Evolutionary conservation across 371 early-diverging fungal species (phyloP), one percentile per base, ranked within the genome.

Genomic region (Mucor racemosus): DNA sequence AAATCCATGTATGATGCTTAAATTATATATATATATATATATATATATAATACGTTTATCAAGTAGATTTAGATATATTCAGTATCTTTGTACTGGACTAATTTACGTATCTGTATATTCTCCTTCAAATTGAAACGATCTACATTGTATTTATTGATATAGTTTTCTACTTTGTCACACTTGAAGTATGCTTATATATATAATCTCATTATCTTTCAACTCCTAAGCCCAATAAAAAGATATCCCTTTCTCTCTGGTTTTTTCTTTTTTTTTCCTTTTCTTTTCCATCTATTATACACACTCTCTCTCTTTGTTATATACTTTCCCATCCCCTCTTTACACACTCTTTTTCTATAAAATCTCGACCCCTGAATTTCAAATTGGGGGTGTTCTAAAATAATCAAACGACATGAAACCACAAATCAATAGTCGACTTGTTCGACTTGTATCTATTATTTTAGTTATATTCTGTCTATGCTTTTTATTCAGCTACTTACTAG

Each of bases 381-480:
- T 11, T 31, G 31, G 19, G 53, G 53, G 46, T 46, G 21, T 26
- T 53, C 8, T 11, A 53, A 53, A 13, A 53, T 31, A 46, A 19
- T 19, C 38, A 26, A 26, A 26, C 38, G 4, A 38, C 7, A 66
- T 71, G 71, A 66, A 62, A 55, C 44, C 64, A 39, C 60, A 69
- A 46, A n/a, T 69, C 34, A 72, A 67, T 14, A 55, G 58, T 53
- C 65, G 68, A 54, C 15, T 65, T 8, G 26, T 65, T 58, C 64
- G 68, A 46, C 62, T 72, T n/a, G 31, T 65, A 17, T 72, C 65
- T 7, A 38, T 72, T 26, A n/a, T 68, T 4, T 42, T 68, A 11
- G 38, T 62, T 31, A 40, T 72, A 7, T 26, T 65, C 17, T 64
- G 58, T 15, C 39, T 72, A 0, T 54, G 57, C 14, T 72, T 68